Evolutionary conservation across 768 basidiomycete species (phyloP).

Genomic region (Tulasnella sp.): DNA sequence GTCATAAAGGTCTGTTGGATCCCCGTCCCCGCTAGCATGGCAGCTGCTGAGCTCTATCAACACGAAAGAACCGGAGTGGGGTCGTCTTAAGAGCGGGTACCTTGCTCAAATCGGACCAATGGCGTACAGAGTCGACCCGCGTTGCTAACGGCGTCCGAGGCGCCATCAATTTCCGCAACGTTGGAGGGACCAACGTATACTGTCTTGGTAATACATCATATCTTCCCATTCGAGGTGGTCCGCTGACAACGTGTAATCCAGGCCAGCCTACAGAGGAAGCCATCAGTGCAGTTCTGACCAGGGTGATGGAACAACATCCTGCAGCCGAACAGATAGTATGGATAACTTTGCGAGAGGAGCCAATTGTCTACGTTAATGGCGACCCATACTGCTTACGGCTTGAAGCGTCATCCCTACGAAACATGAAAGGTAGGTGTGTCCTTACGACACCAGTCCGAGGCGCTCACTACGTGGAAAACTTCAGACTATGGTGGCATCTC

Average conservation of each 20-base stretch:
- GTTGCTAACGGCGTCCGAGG: constrained; percentile 61
- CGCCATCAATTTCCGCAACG: constrained; percentile 88
- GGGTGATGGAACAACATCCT: constrained; percentile 52
- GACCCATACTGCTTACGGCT: constrained; percentile 77
- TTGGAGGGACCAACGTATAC: constrained; percentile 71
- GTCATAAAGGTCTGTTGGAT: constrained; percentile 60
- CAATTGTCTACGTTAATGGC: constrained; percentile 86
- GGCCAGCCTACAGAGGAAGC: constrained; percentile 84
- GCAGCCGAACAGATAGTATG: constrained; percentile 58
- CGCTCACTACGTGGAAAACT: background rate
- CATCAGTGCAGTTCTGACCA: constrained; percentile 62
- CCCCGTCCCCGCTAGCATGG: background rate
- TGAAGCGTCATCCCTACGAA: constrained; percentile 76
- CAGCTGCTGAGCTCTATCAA: background rate
- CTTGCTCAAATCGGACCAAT: constrained; percentile 86
- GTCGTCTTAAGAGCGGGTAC: constrained; percentile 88
- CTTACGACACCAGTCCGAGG: background rate
- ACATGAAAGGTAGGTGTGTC: constrained; percentile 70
- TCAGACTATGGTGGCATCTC: constrained; percentile 90
- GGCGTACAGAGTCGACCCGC: constrained; percentile 61
- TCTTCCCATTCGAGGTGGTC: background rate
- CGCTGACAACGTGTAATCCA: no score
- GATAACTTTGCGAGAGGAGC: constrained; percentile 74
- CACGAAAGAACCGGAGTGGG: constrained; percentile 67
- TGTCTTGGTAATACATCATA: constrained; percentile 42